phyloP scores from a whole-genome alignment of 805 yeast genomes.

The Lipomyces sp. region DNA sequence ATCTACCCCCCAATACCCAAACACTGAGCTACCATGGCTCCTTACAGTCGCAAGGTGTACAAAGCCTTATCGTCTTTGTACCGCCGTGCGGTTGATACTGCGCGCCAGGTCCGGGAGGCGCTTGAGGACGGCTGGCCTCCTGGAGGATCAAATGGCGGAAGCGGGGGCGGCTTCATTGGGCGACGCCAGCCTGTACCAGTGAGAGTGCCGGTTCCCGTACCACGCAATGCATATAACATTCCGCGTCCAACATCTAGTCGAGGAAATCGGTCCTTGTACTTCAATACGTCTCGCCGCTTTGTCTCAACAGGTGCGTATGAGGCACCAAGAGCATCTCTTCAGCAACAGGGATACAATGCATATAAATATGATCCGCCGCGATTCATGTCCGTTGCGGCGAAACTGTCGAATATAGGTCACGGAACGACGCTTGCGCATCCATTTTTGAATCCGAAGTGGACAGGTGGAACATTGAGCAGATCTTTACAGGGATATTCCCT shows the following conservation, averaged over 20 bases:
- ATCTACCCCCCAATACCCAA: neutral
- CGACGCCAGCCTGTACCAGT: conserved; percentile 30
- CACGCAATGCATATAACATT: neutral
- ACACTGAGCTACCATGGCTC: conserved; percentile 11
- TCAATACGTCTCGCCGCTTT: conserved; percentile 5
- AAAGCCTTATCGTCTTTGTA: conserved; percentile 28
- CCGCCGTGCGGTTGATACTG: conserved; percentile 28
- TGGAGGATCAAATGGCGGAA: conserved; percentile 5
- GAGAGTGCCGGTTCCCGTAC: conserved; percentile 29
- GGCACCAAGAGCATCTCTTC: neutral
- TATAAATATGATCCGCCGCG: neutral
- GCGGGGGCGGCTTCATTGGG: conserved; percentile 24
- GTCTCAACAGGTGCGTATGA: conserved; percentile 2
- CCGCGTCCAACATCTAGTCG: conserved; percentile 7
- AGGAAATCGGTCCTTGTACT: conserved; percentile 5
- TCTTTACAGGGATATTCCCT: conserved; percentile 34
- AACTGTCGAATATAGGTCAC: conserved; percentile 19
- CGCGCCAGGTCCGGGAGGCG: conserved; percentile 32
- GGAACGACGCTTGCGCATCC: conserved; percentile 34
- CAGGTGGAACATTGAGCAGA: conserved; percentile 36
- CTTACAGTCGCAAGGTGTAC: conserved; percentile 18
- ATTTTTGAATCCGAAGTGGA: conserved; percentile 26
- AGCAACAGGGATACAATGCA: neutral
- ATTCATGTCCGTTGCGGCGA: conserved; percentile 11
- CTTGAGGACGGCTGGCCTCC: conserved; percentile 30